phyloP scores from a whole-genome alignment of 345 rosid genomes.

The Lepidium africanum region DNA sequence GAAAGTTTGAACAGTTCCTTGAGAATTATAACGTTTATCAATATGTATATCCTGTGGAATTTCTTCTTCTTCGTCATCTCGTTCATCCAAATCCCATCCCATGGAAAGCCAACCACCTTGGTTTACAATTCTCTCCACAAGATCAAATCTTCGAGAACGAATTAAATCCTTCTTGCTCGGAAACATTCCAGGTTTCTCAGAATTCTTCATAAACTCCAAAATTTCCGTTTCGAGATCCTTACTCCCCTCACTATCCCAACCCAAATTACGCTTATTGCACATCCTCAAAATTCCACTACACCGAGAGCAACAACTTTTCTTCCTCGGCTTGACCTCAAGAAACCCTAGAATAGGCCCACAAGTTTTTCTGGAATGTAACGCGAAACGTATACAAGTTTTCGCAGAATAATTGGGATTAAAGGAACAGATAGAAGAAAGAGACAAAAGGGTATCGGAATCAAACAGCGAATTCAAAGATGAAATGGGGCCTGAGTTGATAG shows the following conservation, averaged over 20 bases:
- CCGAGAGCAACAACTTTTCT: constrained; percentile 23
- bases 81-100: constrained; percentile 75
- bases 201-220: constrained; percentile 72
- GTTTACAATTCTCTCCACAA: constrained; percentile 49
- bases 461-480: constrained; percentile 23
- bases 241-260: constrained; percentile 40
- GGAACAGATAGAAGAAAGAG: constrained; percentile 8
- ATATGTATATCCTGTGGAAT: constrained; percentile 7
- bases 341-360: constrained; percentile 26
- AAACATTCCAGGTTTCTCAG: constrained; percentile 55
- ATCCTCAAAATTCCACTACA: constrained; percentile 37
- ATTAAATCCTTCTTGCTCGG: constrained; percentile 61
- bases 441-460: constrained; percentile 22
- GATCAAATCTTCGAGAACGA: constrained; percentile 67
- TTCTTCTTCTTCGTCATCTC: constrained; percentile 17
- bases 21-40: constrained; percentile 18
- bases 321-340: constrained; percentile 29
- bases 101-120: constrained; percentile 85
- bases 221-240: constrained; percentile 64
- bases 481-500: constrained; percentile 34
- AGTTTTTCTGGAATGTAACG: constrained; percentile 9
- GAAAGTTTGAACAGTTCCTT: constrained; percentile 14
- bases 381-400: not conserved
- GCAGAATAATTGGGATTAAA: not conserved
- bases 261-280: constrained; percentile 31